These are phyloP conservation scores for Arbutus unedo DNA, from an alignment of 148 eudicot genomes.

Conservation along the genomic window DNA sequence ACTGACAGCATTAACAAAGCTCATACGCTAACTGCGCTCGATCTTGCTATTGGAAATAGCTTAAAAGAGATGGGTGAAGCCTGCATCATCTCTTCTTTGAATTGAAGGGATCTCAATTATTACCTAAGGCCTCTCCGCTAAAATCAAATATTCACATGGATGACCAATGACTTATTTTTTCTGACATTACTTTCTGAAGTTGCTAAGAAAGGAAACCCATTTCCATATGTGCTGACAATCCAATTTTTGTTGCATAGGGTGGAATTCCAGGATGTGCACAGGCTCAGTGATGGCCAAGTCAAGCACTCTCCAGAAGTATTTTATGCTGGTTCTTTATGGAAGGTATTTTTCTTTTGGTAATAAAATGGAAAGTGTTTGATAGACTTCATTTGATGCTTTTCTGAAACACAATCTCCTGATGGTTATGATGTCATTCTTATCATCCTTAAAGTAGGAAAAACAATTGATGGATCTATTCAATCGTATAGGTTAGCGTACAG, in stretches of 20 bases:
- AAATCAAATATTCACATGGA: not conserved
- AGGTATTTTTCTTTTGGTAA: constrained; percentile 38
- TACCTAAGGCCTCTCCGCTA: no score
- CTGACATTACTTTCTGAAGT: not conserved
- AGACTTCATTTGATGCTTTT: constrained; percentile 1
- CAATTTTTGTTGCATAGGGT: constrained; percentile 53
- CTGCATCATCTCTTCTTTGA: no score
- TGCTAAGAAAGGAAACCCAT: not conserved
- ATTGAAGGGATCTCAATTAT: no score
- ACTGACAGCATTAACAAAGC: no score
- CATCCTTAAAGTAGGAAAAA: not conserved
- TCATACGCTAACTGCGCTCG: no score
- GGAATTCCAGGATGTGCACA: constrained; percentile 85
- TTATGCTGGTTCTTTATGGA: constrained; percentile 99
- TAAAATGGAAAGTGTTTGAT: constrained; percentile 67
- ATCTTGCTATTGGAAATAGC: no score
- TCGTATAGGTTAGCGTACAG: constrained; percentile 83
- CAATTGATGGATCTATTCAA: constrained; percentile 18
- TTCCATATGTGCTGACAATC: not conserved
- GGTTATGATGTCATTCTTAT: not conserved
- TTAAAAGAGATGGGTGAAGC: no score
- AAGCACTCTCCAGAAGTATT: constrained; percentile 94
- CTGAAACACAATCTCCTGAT: not conserved
- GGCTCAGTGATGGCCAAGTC: constrained; percentile 94
- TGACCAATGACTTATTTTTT: not conserved